Evolutionary conservation across 306 rosid genomes (phyloP).

Genomic region (Mimosa bimucronata): DNA sequence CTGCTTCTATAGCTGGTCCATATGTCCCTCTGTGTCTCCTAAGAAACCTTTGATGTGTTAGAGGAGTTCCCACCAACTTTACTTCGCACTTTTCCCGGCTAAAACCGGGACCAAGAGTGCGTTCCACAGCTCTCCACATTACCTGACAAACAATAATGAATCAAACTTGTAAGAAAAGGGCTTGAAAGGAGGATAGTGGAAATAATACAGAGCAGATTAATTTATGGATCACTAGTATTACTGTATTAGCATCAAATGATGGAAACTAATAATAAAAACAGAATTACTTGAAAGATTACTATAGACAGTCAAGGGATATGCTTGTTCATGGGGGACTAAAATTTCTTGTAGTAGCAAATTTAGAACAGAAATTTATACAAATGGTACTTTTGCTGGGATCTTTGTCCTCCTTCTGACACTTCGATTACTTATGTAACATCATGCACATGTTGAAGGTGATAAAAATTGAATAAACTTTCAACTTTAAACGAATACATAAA

Average conservation of each 20-base stretch:
- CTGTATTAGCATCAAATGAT: neutral
- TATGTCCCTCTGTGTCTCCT: conserved; percentile 71
- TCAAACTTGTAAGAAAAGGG: neutral
- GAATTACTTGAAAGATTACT: neutral
- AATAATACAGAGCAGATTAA: neutral
- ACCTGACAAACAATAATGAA: conserved; percentile 43
- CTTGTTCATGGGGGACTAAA: neutral
- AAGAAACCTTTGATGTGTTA: conserved; percentile 81
- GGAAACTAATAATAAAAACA: neutral
- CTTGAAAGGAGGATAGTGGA: neutral
- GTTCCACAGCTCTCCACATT: conserved; percentile 92
- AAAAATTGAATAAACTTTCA: no score
- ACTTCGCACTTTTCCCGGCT: conserved; percentile 85
- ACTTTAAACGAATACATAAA: no score
- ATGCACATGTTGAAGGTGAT: neutral
- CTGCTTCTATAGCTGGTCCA: conserved; percentile 85
- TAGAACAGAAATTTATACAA: neutral
- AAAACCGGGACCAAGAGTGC: conserved; percentile 75
- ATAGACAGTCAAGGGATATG: neutral
- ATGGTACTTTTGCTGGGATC: neutral
- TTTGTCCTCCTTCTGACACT: neutral
- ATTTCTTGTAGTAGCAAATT: neutral
- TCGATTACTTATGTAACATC: neutral
- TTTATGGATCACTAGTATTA: neutral
- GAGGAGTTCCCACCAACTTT: conserved; percentile 80